Evolutionary conservation across 1,139 yeast genomes (phyloP), one percentile per base, ranked within the genome.

Genomic region (Debaryomyces sp.): DNA sequence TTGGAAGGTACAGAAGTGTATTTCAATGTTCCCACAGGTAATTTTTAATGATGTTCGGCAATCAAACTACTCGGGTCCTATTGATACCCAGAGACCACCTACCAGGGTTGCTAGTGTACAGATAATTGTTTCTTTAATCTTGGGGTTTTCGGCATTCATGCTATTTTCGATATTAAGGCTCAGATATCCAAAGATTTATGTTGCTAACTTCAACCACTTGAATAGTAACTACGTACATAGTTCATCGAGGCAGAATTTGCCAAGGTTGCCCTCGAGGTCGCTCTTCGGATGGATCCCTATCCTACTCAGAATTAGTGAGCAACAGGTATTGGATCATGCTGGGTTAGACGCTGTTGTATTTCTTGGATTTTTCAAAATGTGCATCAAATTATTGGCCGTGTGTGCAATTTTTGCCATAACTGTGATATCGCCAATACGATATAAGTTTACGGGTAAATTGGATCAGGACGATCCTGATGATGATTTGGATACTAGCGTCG

Each of bases 261-360:
- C 78, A 15, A 56, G 59, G 49, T 60, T 71, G 37, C 80, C 77
- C 21, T 48, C 56, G 41, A 64, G 58, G 43, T 77, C 89, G 5
- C 62, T 88, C 21, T 85, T 91, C 58, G 90, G 94, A 1, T 92
- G 97, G 97, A 73, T 92, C 6, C 79, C 84, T 1, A 80, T 83
- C 0, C 70, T 92, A 15, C 82, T 81, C 63, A 68, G 67, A 15
- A 82, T 91, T 15, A 76, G 78, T 23, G 98, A 94, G 58, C 79
- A 81, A 32, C 90, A 91, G 55, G 82, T 94, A 1, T 73, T 94
- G 47, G 92, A 89, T 52, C 87, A 86, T 61, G 97, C 97, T 1
- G 99, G 99, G 0, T 71, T 94, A 39, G 99, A 94, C 68, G 97
- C 98, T 0, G 91, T 81, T 67, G 97, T 92, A 47, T 89, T 86